Percentiles rank a stretch among this genome's conserved stretches.
phyloP scores from a whole-genome alignment of 441 rosid genomes.

The Cnidoscolus chayamansa region DNA sequence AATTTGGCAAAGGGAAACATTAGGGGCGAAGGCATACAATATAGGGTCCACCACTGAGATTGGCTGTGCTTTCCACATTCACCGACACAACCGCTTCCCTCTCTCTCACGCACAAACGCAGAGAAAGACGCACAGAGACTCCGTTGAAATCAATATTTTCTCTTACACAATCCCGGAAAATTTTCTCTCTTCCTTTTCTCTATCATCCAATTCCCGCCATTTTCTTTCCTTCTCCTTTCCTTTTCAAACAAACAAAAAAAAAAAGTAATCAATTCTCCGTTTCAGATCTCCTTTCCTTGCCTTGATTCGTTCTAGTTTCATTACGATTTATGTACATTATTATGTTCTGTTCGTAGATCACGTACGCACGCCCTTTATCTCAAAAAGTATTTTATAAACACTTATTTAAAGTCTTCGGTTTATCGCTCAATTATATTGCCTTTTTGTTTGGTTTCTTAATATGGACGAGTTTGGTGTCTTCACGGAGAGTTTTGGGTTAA shows the following conservation, averaged over 20 bases:
- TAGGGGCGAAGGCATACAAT: background rate
- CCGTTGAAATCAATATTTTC: background rate
- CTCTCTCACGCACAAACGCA: background rate
- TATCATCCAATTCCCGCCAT: constrained; percentile 25
- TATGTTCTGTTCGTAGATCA: background rate
- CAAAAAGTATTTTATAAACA: background rate
- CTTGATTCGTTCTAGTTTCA: background rate
- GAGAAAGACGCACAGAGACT: background rate
- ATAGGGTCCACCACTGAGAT: constrained; percentile 3
- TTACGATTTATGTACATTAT: too few species aligned
- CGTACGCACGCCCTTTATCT: background rate
- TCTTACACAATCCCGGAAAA: constrained; percentile 6
- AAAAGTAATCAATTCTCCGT: background rate
- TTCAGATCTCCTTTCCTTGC: constrained; percentile 8
- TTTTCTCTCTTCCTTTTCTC: constrained; percentile 10
- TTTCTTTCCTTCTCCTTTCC: background rate
- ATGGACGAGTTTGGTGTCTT: constrained; percentile 88
- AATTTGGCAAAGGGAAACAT: background rate
- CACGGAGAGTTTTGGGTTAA: constrained; percentile 80
- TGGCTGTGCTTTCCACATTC: constrained; percentile 8
- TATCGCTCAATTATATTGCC: background rate
- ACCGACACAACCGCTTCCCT: background rate
- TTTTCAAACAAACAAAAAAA: constrained; percentile 4
- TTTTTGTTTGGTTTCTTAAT: background rate
- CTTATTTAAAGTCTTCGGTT: background rate